These are phyloP conservation scores for Vanrija humicola DNA, from an alignment of 1,284 basidiomycete species.

Conservation along the genomic window DNA sequence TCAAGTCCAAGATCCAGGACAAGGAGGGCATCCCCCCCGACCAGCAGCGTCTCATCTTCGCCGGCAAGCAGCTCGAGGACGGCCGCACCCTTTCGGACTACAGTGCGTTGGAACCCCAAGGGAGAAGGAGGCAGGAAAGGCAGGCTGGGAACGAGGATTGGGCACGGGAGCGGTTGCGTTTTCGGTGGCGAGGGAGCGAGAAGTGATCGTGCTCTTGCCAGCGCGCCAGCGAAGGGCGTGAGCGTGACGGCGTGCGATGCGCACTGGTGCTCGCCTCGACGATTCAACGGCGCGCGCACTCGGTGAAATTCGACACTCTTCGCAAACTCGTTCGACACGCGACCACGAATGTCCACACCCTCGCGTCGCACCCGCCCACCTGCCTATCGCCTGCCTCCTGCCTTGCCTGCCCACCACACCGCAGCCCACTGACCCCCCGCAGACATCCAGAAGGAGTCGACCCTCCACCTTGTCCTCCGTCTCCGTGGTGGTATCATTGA, in stretches of 20 bases:
- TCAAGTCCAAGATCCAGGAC: slow-evolving; percentile 59
- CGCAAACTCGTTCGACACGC: too few species aligned
- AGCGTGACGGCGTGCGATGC: too few species aligned
- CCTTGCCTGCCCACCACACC: too few species aligned
- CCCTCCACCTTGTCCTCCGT: slow-evolving; percentile 94
- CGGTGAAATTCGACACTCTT: too few species aligned
- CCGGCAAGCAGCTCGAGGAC: slow-evolving; percentile 94
- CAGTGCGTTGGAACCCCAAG: slow-evolving; percentile 49
- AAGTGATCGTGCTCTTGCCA: too few species aligned
- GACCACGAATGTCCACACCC: too few species aligned
- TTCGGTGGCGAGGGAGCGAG: neutral
- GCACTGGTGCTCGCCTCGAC: too few species aligned
- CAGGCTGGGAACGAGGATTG: neutral
- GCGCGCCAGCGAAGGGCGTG: too few species aligned
- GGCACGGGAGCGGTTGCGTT: neutral
- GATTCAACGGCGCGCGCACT: too few species aligned
- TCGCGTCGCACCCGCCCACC: too few species aligned
- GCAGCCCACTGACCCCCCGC: neutral
- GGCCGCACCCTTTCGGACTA: slow-evolving; percentile 91
- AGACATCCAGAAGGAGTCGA: slow-evolving; percentile 98
- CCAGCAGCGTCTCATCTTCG: slow-evolving; percentile 91
- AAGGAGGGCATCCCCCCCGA: slow-evolving; percentile 78
- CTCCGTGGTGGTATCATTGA: slow-evolving; percentile 98
- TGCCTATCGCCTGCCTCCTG: too few species aligned
- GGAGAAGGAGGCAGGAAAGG: neutral